Base-by-base conservation (phyloP, 2,329 filamentous ascomycete genomes). In the Tympanopsis confertula region DNA sequence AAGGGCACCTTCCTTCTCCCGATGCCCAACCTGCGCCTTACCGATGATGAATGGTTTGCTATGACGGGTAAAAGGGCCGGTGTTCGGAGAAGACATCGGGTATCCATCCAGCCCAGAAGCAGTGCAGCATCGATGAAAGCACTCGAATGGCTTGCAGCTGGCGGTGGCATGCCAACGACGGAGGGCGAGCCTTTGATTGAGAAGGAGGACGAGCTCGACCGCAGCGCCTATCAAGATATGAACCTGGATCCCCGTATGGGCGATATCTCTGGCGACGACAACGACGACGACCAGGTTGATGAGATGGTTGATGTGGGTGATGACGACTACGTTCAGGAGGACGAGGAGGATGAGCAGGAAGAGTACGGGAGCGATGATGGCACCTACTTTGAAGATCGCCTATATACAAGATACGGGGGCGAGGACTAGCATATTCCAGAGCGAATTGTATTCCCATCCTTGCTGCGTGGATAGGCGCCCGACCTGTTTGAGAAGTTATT, bases 41-140 rank as follows among this genome's bases (percentile, higher is more conserved):
- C 45, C 38, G 24, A 45, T 49, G 15, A 43, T 40, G 35, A 47
- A 49, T 18, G 37, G 44, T 28, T 45, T 44, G 24, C 22, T 46
- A 14, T 41, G 44, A 38, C 15, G 43, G 13, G 39, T 39, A 32
- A 20, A 22, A 12, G 17, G 32, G 24, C 38, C 33, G 19, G 36
- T n/a, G 22, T 32, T 18, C 12, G 37, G 39, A 13, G 38, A 19
- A 18, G 30, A 20, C 5, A 20, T 26, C 22, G 22, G 22, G n/a
- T 26, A 7, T 10, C 22, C 7, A 26, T 26, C 7, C 22, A 26
- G 22, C 22, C 22, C 7, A 26, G 22, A 7, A 7, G n/a, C 7
- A 26, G 22, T n/a, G 22, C 22, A 7, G n/a, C 7, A n/a, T 26
- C 22, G 22, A 7, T 7, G n/a, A 26, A 26, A n/a, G n/a, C 22